Percentiles rank a stretch among this genome's conserved stretches.
phyloP scores from a whole-genome alignment of 2,329 filamentous ascomycete genomes.

The Botrytis paeoniae region DNA sequence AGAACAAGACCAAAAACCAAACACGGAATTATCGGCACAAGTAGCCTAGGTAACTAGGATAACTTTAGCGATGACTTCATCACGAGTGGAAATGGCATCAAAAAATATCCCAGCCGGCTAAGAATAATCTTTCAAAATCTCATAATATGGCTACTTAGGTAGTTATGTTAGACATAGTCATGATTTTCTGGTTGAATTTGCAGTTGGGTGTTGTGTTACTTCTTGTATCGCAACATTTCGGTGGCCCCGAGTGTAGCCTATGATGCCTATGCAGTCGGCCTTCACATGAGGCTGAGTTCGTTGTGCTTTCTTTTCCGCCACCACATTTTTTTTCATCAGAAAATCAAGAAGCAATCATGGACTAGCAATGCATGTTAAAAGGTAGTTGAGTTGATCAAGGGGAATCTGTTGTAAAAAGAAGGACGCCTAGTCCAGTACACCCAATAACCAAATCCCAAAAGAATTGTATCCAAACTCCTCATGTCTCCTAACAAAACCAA shows the following conservation, averaged over 20 bases:
- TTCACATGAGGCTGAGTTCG: constrained; percentile 10
- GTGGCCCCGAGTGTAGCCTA: constrained; percentile 7
- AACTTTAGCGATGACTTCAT: constrained; percentile 7
- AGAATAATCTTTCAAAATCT: not conserved
- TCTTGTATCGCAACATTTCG: constrained; percentile 4
- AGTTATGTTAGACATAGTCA: not conserved
- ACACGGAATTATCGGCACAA: not conserved
- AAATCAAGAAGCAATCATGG: not conserved
- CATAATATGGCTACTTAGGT: not conserved
- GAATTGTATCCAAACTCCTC: constrained; percentile 10
- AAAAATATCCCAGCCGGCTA: not conserved
- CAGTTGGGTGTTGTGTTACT: constrained; percentile 6
- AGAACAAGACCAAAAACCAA: not conserved
- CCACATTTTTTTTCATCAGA: not conserved
- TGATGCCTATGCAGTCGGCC: not conserved
- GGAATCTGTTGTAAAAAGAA: constrained; percentile 9
- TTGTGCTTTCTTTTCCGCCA: not conserved
- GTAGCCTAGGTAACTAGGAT: not conserved
- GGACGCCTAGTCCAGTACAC: not conserved
- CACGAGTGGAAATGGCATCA: not conserved
- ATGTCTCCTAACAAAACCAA: constrained; percentile 7
- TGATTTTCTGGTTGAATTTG: not conserved
- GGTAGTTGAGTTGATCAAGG: not conserved
- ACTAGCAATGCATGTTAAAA: not conserved
- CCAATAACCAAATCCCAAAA: not conserved